These are phyloP conservation scores for Trichophyton schoenleinii DNA, from an alignment of 2,329 filamentous ascomycete genomes.

Conservation along the genomic window DNA sequence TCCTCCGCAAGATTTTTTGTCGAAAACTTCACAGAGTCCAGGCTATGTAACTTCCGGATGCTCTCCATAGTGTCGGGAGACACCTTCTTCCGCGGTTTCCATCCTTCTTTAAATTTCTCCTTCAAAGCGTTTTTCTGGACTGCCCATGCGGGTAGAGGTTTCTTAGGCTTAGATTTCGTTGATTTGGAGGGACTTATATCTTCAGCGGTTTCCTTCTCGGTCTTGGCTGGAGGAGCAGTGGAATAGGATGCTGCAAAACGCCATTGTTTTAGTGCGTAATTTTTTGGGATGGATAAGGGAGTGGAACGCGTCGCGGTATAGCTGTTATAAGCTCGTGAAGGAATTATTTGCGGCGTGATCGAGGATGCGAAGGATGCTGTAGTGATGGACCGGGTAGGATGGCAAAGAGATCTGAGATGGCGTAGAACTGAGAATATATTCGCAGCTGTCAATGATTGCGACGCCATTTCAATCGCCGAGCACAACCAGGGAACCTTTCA, in stretches of 20 bases:
- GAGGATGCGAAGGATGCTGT: not conserved
- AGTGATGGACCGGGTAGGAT: not conserved
- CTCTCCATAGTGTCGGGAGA: constrained; percentile 88
- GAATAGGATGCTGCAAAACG: not conserved
- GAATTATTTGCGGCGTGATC: not conserved
- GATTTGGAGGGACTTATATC: constrained; percentile 4
- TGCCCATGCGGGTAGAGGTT: constrained; percentile 50
- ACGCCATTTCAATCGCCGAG: not conserved
- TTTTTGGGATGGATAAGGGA: not conserved
- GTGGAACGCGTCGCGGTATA: not conserved
- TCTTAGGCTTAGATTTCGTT: constrained; percentile 13
- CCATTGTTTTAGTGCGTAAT: not conserved
- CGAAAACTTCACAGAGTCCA: constrained; percentile 65
- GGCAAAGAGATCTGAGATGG: not conserved
- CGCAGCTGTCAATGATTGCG: not conserved
- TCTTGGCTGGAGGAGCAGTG: not conserved
- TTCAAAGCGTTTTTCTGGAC: constrained; percentile 62
- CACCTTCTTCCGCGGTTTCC: constrained; percentile 71
- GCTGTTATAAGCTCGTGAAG: not conserved
- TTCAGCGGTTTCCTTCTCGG: not conserved
- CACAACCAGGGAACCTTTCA: not conserved
- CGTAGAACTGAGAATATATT: not conserved
- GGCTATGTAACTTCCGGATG: constrained; percentile 67
- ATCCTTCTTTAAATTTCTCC: constrained; percentile 65
- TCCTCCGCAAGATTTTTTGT: constrained; percentile 59